These are phyloP conservation scores for Podaxis sp. DNA, from an alignment of 768 basidiomycete genomes.

Conservation along the genomic window DNA sequence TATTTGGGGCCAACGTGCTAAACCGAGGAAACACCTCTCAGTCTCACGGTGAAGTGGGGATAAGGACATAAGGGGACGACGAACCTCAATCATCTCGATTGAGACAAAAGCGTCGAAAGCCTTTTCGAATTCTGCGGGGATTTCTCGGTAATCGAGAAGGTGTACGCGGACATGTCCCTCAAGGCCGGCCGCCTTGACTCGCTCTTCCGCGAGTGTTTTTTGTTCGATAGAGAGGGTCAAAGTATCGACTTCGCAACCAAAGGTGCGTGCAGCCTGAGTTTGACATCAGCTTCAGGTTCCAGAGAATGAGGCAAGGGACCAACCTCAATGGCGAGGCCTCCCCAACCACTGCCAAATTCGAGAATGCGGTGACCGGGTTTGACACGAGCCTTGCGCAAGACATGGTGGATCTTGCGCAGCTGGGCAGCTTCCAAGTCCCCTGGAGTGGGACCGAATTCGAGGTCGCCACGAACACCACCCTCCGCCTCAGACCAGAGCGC, in stretches of 20 bases:
- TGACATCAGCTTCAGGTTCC: constrained; percentile 4
- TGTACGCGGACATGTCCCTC: constrained; percentile 75
- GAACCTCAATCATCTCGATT: constrained; percentile 78
- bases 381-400: constrained; percentile 74
- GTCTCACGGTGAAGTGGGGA: constrained; percentile 37
- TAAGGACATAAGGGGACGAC: constrained; percentile 11
- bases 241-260: constrained; percentile 84
- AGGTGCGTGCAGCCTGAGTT: constrained; percentile 57
- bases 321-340: constrained; percentile 84
- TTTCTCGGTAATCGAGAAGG: constrained; percentile 86
- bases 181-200: constrained; percentile 69
- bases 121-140: constrained; percentile 76
- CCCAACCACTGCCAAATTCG: constrained; percentile 95
- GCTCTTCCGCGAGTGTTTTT: constrained; percentile 81
- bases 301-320: constrained; percentile 11
- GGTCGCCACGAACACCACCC: constrained; percentile 73
- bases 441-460: constrained; percentile 47
- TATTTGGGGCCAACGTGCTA: constrained; percentile 51
- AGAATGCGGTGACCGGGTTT: constrained; percentile 76
- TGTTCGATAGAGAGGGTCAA: constrained; percentile 87
- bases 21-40: constrained; percentile 5
- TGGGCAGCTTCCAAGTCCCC: constrained; percentile 82
- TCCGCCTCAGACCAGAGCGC: constrained; percentile 80
- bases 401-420: constrained; percentile 75
- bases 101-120: constrained; percentile 77